Percentiles rank a stretch among this genome's conserved stretches.
Evolutionary conservation across 768 basidiomycete genomes (phyloP).

Genomic region (Boletus reticulatus): DNA sequence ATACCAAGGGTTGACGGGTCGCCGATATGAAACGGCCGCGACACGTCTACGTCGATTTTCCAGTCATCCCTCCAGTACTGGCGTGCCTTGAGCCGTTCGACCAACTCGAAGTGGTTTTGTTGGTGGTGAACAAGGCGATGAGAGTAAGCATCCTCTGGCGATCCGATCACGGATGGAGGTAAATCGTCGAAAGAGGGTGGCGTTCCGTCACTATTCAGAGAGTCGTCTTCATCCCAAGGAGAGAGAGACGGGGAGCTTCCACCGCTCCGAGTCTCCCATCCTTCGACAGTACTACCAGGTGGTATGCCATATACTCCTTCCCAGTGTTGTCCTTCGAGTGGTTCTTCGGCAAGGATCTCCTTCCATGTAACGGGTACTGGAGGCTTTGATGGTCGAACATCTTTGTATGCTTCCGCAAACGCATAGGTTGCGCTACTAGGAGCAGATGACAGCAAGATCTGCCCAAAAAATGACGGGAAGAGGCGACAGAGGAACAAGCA

Average conservation of each 20-base stretch:
- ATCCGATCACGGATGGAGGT: conserved; percentile 3
- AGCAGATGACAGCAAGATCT: conserved; percentile 59
- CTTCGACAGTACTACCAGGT: conserved; percentile 43
- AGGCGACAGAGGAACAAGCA: neutral
- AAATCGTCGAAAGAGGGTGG: conserved; percentile 12
- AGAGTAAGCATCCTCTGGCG: neutral
- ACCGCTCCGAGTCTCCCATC: conserved; percentile 45
- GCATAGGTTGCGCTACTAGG: conserved; percentile 48
- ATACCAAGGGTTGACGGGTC: conserved; percentile 74
- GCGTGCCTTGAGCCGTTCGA: conserved; percentile 58
- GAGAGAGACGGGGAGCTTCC: conserved; percentile 70
- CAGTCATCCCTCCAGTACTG: conserved; percentile 80
- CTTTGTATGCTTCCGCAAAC: conserved; percentile 53
- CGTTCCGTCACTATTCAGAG: conserved; percentile 18
- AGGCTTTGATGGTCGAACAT: conserved; percentile 28
- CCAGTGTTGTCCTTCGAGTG: conserved; percentile 87
- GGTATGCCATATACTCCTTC: conserved; percentile 63
- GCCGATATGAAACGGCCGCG: conserved; percentile 55
- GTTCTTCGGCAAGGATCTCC: conserved; percentile 78
- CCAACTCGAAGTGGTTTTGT: conserved; percentile 41
- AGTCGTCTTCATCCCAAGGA: conserved; percentile 56
- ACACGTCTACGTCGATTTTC: conserved; percentile 45
- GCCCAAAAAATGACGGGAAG: conserved; percentile 1
- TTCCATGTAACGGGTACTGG: conserved; percentile 62
- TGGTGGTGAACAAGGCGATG: conserved; percentile 1